Evolutionary conservation across 345 rosid species (phyloP).

Genomic region (Lepidium sativum): DNA sequence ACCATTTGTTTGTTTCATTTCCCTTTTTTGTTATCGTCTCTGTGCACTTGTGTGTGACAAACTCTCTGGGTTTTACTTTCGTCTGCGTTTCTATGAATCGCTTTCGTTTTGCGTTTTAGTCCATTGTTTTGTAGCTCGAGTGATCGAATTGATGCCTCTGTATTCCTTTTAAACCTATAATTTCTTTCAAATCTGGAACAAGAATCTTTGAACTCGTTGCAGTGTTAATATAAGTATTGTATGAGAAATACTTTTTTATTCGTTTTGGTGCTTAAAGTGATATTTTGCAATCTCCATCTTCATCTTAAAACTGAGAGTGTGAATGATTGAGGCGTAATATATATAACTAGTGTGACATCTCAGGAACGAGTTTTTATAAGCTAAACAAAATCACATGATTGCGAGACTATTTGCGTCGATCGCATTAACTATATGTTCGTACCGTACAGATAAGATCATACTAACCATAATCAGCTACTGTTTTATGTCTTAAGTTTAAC

Average conservation of each 20-base stretch:
- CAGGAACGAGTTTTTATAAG: not conserved
- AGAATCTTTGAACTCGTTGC: conserved; percentile 19
- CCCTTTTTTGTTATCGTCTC: conserved; percentile 16
- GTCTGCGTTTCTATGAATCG: conserved; percentile 22
- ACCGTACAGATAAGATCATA: too few species aligned
- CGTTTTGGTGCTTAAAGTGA: not conserved
- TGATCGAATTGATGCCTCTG: conserved; percentile 29
- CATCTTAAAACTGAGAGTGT: not conserved
- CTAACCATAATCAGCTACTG: not conserved
- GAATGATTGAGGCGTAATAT: not conserved
- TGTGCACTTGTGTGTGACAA: conserved; percentile 22
- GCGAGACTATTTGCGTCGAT: too few species aligned
- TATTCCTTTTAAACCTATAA: conserved; percentile 16
- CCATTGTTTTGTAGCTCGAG: conserved; percentile 33
- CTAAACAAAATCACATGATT: not conserved
- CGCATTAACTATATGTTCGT: too few species aligned
- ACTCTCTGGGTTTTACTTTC: conserved; percentile 26
- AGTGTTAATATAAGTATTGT: conserved; percentile 27
- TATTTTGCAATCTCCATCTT: not conserved
- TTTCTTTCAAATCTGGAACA: conserved; percentile 11
- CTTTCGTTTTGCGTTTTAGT: conserved; percentile 23
- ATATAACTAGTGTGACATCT: not conserved
- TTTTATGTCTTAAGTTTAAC: not conserved
- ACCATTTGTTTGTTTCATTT: conserved; percentile 29
- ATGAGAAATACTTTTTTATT: conserved; percentile 7